Percentiles rank a stretch among this genome's conserved stretches.
These are phyloP conservation scores for Acrodontium crateriforme DNA, from an alignment of 2,329 filamentous ascomycete species.

Conservation along the genomic window DNA sequence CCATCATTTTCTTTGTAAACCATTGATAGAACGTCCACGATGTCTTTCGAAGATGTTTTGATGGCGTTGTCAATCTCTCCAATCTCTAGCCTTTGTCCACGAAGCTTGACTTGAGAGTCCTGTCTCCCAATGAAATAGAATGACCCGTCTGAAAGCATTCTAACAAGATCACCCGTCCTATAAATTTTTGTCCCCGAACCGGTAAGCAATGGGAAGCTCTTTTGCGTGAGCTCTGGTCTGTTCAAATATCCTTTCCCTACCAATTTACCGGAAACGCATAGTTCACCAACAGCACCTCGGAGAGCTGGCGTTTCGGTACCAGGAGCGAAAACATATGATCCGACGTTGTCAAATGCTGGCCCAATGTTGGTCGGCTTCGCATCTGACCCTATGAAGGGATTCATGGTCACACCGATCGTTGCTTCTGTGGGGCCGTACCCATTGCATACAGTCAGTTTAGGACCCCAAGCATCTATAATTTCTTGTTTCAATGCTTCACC, in stretches of 20 bases:
- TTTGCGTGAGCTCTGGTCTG: conserved; percentile 58
- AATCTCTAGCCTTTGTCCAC: conserved; percentile 78
- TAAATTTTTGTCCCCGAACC: conserved; percentile 45
- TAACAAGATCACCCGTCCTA: conserved; percentile 76
- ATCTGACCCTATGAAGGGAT: conserved; percentile 60
- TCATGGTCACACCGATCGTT: conserved; percentile 87
- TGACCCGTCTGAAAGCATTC: conserved; percentile 63
- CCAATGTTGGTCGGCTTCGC: conserved; percentile 83
- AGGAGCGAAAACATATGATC: conserved; percentile 61
- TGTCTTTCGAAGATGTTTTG: conserved; percentile 39
- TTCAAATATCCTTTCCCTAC: conserved; percentile 86
- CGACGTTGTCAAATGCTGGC: conserved; percentile 73
- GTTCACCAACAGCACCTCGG: conserved; percentile 67
- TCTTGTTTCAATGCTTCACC: conserved; percentile 81
- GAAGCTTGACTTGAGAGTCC: conserved; percentile 84
- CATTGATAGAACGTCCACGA: conserved; percentile 62
- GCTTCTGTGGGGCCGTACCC: conserved; percentile 83
- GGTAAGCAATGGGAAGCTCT: conserved; percentile 57
- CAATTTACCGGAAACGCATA: conserved; percentile 74
- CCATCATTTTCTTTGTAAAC: conserved; percentile 58
- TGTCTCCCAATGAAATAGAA: conserved; percentile 80
- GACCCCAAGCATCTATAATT: conserved; percentile 75
- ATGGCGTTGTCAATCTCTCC: conserved; percentile 84
- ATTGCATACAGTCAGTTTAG: conserved; percentile 71
- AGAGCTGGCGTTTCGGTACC: conserved; percentile 58